These are phyloP conservation scores for Tricholoma matsutake DNA, from an alignment of 768 basidiomycete genomes.

Conservation along the genomic window DNA sequence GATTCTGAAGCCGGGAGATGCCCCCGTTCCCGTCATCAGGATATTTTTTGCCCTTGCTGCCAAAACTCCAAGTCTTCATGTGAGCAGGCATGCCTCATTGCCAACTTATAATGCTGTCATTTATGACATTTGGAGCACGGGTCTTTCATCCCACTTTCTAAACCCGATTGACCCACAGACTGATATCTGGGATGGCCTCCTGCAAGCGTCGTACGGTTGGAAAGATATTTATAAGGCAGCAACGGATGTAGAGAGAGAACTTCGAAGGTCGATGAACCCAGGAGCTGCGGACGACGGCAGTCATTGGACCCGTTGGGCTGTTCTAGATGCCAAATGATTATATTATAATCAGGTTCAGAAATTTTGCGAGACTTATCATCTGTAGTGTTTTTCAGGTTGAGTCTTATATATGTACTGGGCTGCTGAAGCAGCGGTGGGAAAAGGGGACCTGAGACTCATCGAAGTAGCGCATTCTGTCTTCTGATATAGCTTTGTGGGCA, in stretches of 20 bases:
- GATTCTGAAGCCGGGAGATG: not conserved
- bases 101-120: not conserved
- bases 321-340: too few species aligned
- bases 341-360: too few species aligned
- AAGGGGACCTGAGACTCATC: too few species aligned
- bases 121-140: slow-evolving; percentile 2
- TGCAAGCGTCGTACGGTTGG: not conserved
- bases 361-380: too few species aligned
- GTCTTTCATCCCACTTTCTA: not conserved
- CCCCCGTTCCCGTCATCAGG: slow-evolving; percentile 16
- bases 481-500: too few species aligned
- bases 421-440: too few species aligned
- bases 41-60: slow-evolving; percentile 24
- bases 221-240: not conserved
- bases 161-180: not conserved
- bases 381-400: too few species aligned
- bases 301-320: not conserved
- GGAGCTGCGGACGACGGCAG: not conserved
- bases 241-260: not conserved
- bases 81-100: not conserved
- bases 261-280: not conserved
- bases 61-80: not conserved
- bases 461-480: too few species aligned
- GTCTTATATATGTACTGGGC: too few species aligned
- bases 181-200: not conserved